Conservation (phyloP, 306 rosid species). For the Ormosia emarginata region DNA sequence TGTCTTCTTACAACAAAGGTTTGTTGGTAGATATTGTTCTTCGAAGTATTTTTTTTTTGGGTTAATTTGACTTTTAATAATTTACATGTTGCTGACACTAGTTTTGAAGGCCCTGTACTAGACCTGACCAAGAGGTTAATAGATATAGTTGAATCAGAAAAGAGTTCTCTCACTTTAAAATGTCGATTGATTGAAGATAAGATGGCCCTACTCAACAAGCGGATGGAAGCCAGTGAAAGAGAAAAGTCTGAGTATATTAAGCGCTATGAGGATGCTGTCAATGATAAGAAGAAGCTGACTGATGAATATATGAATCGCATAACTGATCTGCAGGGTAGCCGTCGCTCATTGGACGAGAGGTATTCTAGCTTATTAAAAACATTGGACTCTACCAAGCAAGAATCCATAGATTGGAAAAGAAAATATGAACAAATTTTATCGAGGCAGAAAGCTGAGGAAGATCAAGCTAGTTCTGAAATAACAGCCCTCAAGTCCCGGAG, state of each 20-base stretch:
- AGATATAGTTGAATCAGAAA: constrained; percentile 67
- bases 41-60: neutral
- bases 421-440: constrained; percentile 54
- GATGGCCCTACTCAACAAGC: constrained; percentile 56
- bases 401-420: constrained; percentile 65
- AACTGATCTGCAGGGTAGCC: constrained; percentile 54
- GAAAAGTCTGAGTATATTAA: constrained; percentile 67
- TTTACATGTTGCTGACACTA: constrained; percentile 25
- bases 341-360: constrained; percentile 53
- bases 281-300: constrained; percentile 62
- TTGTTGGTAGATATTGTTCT: constrained; percentile 8
- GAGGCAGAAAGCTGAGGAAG: constrained; percentile 67
- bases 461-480: constrained; percentile 63
- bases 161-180: constrained; percentile 52
- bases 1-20: constrained; percentile 68
- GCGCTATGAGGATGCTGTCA: constrained; percentile 67
- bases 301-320: constrained; percentile 74
- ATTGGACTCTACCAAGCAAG: constrained; percentile 65
- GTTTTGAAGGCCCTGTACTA: constrained; percentile 73
- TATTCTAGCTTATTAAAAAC: constrained; percentile 51
- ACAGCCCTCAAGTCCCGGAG: constrained; percentile 63
- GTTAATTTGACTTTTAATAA: neutral
- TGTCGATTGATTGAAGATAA: constrained; percentile 63
- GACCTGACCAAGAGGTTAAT: constrained; percentile 58
- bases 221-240: constrained; percentile 62